Percentiles rank a stretch among this genome's conserved stretches.
Conservation (phyloP, 1,284 basidiomycete genomes). For the Ceratobasidium sp. region DNA sequence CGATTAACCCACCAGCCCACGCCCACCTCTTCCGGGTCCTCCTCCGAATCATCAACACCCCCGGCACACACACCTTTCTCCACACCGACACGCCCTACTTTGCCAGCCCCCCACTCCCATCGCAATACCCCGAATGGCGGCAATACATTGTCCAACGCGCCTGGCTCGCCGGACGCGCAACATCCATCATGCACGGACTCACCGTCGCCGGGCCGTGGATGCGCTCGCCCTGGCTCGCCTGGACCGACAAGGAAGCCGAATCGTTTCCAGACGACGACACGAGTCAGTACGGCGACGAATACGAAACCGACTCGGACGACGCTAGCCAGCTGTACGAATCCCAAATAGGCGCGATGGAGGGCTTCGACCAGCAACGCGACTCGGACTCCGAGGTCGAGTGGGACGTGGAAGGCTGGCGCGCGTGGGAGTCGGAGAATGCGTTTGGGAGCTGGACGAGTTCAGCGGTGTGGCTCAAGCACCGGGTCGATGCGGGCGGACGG, state of each 20-base stretch:
- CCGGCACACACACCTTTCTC: constrained; percentile 2
- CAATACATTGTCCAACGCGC: constrained; percentile 23
- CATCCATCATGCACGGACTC: not conserved
- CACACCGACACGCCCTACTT: not conserved
- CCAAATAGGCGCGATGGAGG: not conserved
- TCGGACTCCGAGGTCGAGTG: constrained; percentile 23
- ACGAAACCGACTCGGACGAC: not conserved
- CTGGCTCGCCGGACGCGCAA: constrained; percentile 23
- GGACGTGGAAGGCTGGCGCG: constrained; percentile 22
- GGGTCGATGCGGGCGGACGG: not conserved
- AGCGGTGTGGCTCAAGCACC: not conserved
- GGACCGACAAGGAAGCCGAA: constrained; percentile 10
- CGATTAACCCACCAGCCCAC: not conserved
- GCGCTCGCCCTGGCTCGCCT: not conserved
- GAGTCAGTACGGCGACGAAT: not conserved
- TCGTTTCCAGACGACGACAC: not conserved
- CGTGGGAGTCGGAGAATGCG: constrained; percentile 27
- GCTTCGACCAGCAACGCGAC: not conserved
- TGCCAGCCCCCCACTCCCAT: not conserved
- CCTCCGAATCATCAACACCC: constrained; percentile 24
- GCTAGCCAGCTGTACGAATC: not conserved
- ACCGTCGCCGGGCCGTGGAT: constrained; percentile 9
- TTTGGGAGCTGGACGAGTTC: not conserved
- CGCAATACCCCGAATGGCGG: constrained; percentile 34
- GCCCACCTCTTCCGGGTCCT: constrained; percentile 25